phyloP scores from a whole-genome alignment of 768 basidiomycete genomes.

The Imleria badia region DNA sequence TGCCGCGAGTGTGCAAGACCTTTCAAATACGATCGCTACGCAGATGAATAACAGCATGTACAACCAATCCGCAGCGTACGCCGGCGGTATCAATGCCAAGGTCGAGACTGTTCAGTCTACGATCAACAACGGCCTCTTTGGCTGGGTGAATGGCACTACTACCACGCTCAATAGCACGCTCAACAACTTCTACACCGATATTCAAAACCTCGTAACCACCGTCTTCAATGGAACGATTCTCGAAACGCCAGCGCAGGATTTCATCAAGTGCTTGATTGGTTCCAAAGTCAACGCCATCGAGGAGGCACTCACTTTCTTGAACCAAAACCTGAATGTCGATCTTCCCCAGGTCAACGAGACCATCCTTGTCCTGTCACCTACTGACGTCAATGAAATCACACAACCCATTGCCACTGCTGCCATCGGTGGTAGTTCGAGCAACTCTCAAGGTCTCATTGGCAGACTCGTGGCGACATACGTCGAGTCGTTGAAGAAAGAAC shows the following conservation, averaged over 20 bases:
- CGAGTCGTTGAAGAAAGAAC: slow-evolving; percentile 71
- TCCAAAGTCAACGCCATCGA: slow-evolving; percentile 86
- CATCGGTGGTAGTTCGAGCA: slow-evolving; percentile 54
- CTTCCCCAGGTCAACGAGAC: slow-evolving; percentile 76
- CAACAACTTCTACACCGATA: slow-evolving; percentile 80
- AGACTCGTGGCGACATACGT: slow-evolving; percentile 74
- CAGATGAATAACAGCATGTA: slow-evolving; percentile 84
- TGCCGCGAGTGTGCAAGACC: slow-evolving; percentile 57
- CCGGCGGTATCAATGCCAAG: slow-evolving; percentile 69
- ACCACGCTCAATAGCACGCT: slow-evolving; percentile 84
- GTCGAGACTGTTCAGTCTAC: slow-evolving; percentile 69
- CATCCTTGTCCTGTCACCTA: slow-evolving; percentile 74
- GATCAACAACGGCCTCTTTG: slow-evolving; percentile 86
- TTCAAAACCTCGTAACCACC: slow-evolving; percentile 73
- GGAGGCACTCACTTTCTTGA: slow-evolving; percentile 85
- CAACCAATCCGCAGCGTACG: slow-evolving; percentile 76
- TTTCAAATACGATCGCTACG: slow-evolving; percentile 68
- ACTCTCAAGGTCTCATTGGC: slow-evolving; percentile 64
- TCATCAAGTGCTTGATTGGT: slow-evolving; percentile 89
- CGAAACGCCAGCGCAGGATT: slow-evolving; percentile 78
- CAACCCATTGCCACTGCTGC: slow-evolving; percentile 83
- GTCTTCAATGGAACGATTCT: slow-evolving; percentile 87
- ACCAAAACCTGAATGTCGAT: slow-evolving; percentile 79
- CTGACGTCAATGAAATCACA: slow-evolving; percentile 69
- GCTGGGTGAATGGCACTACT: slow-evolving; percentile 93